A percentile compares a stretch with the other conserved stretches of the same genome.
These are phyloP conservation scores for Rhizopogon vesiculosus DNA, from an alignment of 768 basidiomycete species.

Conservation along the genomic window DNA sequence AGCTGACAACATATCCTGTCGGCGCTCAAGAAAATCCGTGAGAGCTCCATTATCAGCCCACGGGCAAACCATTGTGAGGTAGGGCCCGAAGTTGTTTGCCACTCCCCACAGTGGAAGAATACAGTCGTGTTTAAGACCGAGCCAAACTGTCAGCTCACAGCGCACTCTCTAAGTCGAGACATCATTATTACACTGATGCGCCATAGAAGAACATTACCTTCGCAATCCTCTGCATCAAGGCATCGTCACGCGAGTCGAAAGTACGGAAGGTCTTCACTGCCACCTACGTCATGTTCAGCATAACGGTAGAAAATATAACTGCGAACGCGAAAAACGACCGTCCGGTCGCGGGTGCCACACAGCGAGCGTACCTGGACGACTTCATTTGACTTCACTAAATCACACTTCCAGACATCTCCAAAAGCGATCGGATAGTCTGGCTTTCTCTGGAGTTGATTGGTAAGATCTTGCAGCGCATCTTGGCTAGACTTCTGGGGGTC, in stretches of 20 bases:
- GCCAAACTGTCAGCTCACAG: slow-evolving; percentile 18
- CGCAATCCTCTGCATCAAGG: not conserved
- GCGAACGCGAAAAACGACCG: too few species aligned
- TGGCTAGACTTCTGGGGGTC: too few species aligned
- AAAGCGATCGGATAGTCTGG: too few species aligned
- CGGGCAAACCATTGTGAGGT: slow-evolving; percentile 16
- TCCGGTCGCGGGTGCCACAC: not conserved
- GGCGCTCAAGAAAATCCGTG: slow-evolving; percentile 7
- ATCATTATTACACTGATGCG: not conserved
- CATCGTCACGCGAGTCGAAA: not conserved
- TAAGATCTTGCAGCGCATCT: too few species aligned
- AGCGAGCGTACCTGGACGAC: not conserved
- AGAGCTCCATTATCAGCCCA: slow-evolving; percentile 13
- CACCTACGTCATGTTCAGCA: not conserved
- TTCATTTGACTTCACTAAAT: slow-evolving; percentile 10
- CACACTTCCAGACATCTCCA: too few species aligned
- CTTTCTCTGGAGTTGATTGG: too few species aligned
- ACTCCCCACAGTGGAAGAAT: slow-evolving; percentile 14
- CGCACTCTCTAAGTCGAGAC: slow-evolving; percentile 17
- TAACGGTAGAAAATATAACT: not conserved
- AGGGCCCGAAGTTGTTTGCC: slow-evolving; percentile 13
- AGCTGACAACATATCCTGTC: not conserved
- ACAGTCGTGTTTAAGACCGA: slow-evolving; percentile 7
- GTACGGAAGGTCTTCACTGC: not conserved
- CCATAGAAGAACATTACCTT: not conserved